These are phyloP conservation scores for Vaccinium myrtillus DNA, from an alignment of 148 eudicot genomes.

Conservation along the genomic window DNA sequence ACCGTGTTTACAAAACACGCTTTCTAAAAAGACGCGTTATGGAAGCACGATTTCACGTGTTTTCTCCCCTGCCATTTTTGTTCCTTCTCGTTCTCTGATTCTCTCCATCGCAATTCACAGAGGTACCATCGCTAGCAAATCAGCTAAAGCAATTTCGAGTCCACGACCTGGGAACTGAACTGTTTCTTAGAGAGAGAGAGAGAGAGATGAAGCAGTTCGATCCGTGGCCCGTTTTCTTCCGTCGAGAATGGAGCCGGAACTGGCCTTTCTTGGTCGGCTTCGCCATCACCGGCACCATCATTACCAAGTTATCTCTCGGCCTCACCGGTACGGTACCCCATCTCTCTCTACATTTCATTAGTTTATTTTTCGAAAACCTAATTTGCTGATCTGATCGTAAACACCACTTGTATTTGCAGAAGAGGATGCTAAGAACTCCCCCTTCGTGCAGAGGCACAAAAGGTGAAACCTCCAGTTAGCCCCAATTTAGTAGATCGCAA, in stretches of 20 bases:
- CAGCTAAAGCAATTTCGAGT: too few species aligned
- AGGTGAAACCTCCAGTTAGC: slow-evolving; percentile 27
- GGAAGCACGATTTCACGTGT: too few species aligned
- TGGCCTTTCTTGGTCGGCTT: slow-evolving; percentile 29
- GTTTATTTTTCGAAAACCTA: neutral
- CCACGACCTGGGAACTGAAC: too few species aligned
- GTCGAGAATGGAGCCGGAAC: slow-evolving; percentile 21
- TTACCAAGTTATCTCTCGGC: slow-evolving; percentile 22
- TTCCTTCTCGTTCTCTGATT: too few species aligned
- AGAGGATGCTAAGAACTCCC: slow-evolving; percentile 81
- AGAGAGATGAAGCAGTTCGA: slow-evolving; percentile 24
- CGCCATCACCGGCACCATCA: slow-evolving; percentile 24
- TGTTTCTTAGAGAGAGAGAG: neutral
- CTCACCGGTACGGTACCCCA: slow-evolving; percentile 29
- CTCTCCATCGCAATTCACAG: too few species aligned
- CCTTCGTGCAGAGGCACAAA: slow-evolving; percentile 75
- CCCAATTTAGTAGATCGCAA: neutral
- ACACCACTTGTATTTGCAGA: slow-evolving; percentile 33
- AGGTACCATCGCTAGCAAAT: too few species aligned
- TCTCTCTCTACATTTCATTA: neutral
- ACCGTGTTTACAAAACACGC: too few species aligned
- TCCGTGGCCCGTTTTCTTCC: slow-evolving; percentile 26
- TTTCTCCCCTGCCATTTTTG: too few species aligned
- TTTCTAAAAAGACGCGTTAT: too few species aligned
- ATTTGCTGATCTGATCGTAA: neutral